These are phyloP conservation scores for Verbascum thapsus DNA, from an alignment of 257 asterid genomes.

Conservation along the genomic window DNA sequence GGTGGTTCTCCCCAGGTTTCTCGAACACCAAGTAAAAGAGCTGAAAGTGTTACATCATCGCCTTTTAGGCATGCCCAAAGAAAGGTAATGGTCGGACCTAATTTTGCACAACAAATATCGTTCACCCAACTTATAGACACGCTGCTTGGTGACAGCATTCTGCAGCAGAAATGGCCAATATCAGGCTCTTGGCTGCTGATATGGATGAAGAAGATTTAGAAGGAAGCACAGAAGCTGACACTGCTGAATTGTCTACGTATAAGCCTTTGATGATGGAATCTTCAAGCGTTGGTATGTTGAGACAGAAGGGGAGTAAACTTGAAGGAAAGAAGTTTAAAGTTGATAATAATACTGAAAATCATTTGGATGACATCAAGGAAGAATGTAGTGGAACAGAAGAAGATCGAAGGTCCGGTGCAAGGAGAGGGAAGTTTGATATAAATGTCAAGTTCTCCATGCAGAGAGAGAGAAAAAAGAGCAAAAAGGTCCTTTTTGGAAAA, in stretches of 20 bases:
- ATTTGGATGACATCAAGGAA: slow-evolving; percentile 71
- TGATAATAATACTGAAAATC: slow-evolving; percentile 46
- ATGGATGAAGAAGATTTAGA: slow-evolving; percentile 69
- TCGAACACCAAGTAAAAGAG: slow-evolving; percentile 64
- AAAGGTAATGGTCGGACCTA: slow-evolving; percentile 50
- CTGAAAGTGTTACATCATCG: slow-evolving; percentile 61
- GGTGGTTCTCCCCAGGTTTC: slow-evolving; percentile 81
- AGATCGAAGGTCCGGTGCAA: slow-evolving; percentile 53
- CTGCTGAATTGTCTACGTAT: slow-evolving; percentile 55
- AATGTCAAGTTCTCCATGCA: slow-evolving; percentile 50
- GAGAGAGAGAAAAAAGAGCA: slow-evolving; percentile 67
- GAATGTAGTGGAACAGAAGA: slow-evolving; percentile 85
- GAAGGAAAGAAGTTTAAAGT: slow-evolving; percentile 50
- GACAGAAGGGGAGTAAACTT: slow-evolving; percentile 43
- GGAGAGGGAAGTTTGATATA: slow-evolving; percentile 41
- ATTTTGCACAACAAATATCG: neutral
- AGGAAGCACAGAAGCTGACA: slow-evolving; percentile 78
- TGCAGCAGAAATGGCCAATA: slow-evolving; percentile 41
- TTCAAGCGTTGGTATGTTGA: slow-evolving; percentile 36
- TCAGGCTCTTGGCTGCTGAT: slow-evolving; percentile 50
- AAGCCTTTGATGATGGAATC: slow-evolving; percentile 43
- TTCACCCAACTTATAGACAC: slow-evolving; percentile 27
- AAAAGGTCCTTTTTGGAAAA: slow-evolving; percentile 62
- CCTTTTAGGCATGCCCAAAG: slow-evolving; percentile 57
- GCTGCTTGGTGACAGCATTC: slow-evolving; percentile 40